These are phyloP conservation scores for Pinus taeda DNA, from an alignment of 75 land plant genomes.

Conservation along the genomic window DNA sequence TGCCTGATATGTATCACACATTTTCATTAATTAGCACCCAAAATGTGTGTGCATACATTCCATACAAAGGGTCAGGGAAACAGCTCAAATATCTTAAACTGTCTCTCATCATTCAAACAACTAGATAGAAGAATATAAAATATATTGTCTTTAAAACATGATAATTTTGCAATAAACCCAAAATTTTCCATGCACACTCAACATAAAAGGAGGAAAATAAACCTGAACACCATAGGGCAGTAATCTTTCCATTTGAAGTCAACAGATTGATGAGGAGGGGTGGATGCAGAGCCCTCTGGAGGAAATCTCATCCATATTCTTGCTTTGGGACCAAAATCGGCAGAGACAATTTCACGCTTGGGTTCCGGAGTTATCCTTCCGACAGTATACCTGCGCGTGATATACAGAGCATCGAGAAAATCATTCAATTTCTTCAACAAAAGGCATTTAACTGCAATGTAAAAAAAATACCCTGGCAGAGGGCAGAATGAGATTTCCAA, in stretches of 20 bases:
- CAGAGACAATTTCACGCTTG: constrained; percentile 38
- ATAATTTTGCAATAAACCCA: background rate
- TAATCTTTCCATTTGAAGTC: constrained; percentile 91
- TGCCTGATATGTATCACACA: background rate
- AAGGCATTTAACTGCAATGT: too few species aligned
- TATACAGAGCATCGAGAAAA: too few species aligned
- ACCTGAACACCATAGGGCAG: constrained; percentile 87
- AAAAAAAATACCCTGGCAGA: too few species aligned
- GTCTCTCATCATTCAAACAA: background rate
- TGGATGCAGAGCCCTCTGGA: constrained; percentile 62
- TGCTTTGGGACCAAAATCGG: constrained; percentile 77
- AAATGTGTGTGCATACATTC: background rate
- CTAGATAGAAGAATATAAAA: background rate
- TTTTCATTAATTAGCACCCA: background rate
- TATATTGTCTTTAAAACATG: background rate
- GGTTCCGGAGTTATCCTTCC: constrained; percentile 52
- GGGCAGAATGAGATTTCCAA: too few species aligned
- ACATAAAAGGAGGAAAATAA: background rate
- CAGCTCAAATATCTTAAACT: background rate
- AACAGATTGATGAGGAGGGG: constrained; percentile 76
- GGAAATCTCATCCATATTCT: constrained; percentile 83
- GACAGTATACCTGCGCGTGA: constrained; percentile 55
- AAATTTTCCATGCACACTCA: background rate
- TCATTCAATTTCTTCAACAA: too few species aligned
- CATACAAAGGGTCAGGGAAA: background rate